Conservation (phyloP, 306 rosid species). For the Neltuma alba region DNA sequence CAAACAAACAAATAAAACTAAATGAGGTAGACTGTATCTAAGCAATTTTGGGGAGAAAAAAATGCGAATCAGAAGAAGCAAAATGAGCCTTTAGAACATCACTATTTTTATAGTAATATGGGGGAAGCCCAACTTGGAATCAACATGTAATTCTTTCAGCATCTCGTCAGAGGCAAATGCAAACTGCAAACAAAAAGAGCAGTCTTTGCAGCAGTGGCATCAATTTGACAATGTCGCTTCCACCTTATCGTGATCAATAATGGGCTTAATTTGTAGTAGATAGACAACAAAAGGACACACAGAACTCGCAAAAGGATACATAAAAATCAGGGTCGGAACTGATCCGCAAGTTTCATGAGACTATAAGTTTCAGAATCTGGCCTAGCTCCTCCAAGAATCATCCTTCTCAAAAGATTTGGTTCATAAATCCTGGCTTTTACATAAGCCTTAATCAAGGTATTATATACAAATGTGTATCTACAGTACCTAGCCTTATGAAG, state of each 20-base stretch:
- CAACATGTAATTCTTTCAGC: background rate
- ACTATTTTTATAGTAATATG: too few relatives aligned
- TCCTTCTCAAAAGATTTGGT: conserved; percentile 76
- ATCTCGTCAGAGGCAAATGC: too few relatives aligned
- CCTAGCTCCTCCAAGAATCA: conserved; percentile 88
- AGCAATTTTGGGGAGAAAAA: too few relatives aligned
- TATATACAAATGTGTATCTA: conserved; percentile 81
- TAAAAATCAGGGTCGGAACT: conserved; percentile 51
- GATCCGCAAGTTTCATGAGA: conserved; percentile 86
- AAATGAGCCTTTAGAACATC: background rate
- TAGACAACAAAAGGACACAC: conserved; percentile 6
- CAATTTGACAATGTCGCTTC: conserved; percentile 11
- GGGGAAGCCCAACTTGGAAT: too few relatives aligned
- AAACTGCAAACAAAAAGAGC: conserved; percentile 9
- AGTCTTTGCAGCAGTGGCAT: background rate
- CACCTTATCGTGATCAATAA: conserved; percentile 11
- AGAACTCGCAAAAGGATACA: background rate
- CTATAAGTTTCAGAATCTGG: conserved; percentile 94
- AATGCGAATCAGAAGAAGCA: too few relatives aligned
- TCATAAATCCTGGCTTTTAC: conserved; percentile 85
- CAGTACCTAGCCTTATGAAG: conserved; percentile 69
- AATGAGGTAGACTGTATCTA: background rate
- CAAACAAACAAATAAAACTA: too few relatives aligned
- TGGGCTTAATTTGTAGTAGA: conserved; percentile 12
- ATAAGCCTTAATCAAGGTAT: conserved; percentile 82